Base-by-base conservation (phyloP, 176 grass and related monocot genomes). In the Oryza longistaminata region DNA sequence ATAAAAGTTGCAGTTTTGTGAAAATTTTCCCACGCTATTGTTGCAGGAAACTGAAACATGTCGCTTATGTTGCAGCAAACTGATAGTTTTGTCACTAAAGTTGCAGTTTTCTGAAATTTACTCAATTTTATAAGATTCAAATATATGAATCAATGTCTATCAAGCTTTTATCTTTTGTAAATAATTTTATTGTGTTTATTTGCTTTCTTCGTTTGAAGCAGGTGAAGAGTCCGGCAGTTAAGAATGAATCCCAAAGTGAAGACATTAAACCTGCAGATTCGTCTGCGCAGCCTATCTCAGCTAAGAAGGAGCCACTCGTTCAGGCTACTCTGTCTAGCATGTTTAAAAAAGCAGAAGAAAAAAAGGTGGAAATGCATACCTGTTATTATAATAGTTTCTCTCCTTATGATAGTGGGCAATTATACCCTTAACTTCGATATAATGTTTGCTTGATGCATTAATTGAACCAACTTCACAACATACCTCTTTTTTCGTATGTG, bases 251-350 rank as follows among this genome's bases (percentile, higher is more conserved):
- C 19, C 33, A 87, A 81, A 83, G 27, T 17, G 81, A 89, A 71
- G 80, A 92, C 27, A 24, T 75, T 62, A 90, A 88, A 76, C 46
- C 39, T 76, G 58, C 53, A 69, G 77, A 87, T 84, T 61, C 87
- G 76, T 68, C 84, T 33, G 61, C 6, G 31, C 6, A 14, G 71
- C 25, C 88, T 85, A 67, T 86, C 16, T 21, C 87, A 48, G 70
- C 33, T 78, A 95, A 82, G 82, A 97, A 88, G 81, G 87, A 82
- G 31, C 74, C 87, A 85, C 87, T 86, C 33, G 93, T 98, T 80
- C 96, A 95, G 85, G 83, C 93, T 90, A 95, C 91, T 78, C 76
- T 98, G 74, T 98, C 93, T 81, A 81, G 53, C 68, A 81, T 98
- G 68, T 93, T 98, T 82, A 86, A 89, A 45, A 95, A 93, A 83